Evolutionary conservation across 2,329 filamentous ascomycete species (phyloP).

Genomic region (Cytospora piceae): DNA sequence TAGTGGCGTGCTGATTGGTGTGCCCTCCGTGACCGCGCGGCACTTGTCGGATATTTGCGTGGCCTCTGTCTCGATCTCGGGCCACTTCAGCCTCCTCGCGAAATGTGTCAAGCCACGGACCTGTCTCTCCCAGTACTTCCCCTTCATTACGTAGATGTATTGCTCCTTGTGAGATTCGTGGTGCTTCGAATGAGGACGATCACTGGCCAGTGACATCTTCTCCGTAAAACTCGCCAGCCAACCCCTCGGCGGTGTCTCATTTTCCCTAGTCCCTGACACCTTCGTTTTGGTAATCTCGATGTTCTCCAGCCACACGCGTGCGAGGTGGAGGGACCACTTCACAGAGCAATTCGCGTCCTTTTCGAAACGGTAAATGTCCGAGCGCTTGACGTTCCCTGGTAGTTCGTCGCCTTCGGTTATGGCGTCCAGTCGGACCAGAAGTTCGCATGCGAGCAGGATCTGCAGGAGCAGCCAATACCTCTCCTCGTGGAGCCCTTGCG

Average conservation of each 20-base stretch:
- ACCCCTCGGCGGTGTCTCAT: conserved; percentile 39
- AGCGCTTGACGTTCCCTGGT: conserved; percentile 56
- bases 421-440: conserved; percentile 66
- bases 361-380: conserved; percentile 64
- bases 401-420: conserved; percentile 64
- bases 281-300: conserved; percentile 59
- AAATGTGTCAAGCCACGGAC: conserved; percentile 66
- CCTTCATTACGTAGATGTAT: conserved; percentile 54
- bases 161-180: conserved; percentile 45
- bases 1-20: conserved; percentile 46
- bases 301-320: conserved; percentile 70
- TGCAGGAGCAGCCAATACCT: conserved; percentile 70
- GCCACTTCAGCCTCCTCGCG: conserved; percentile 65
- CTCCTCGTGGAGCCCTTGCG: conserved; percentile 60
- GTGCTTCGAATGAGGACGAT: conserved; percentile 36
- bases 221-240: conserved; percentile 64
- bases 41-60: conserved; percentile 53
- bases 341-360: conserved; percentile 64
- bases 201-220: conserved; percentile 51
- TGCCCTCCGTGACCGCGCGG: conserved; percentile 46
- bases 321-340: conserved; percentile 68
- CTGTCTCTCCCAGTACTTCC: conserved; percentile 61
- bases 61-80: conserved; percentile 58
- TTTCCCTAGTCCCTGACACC: conserved; percentile 33
- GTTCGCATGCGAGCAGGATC: conserved; percentile 66